Evolutionary conservation across 2,329 filamentous ascomycete genomes (phyloP).

Genomic region (Zasmidium cellare): DNA sequence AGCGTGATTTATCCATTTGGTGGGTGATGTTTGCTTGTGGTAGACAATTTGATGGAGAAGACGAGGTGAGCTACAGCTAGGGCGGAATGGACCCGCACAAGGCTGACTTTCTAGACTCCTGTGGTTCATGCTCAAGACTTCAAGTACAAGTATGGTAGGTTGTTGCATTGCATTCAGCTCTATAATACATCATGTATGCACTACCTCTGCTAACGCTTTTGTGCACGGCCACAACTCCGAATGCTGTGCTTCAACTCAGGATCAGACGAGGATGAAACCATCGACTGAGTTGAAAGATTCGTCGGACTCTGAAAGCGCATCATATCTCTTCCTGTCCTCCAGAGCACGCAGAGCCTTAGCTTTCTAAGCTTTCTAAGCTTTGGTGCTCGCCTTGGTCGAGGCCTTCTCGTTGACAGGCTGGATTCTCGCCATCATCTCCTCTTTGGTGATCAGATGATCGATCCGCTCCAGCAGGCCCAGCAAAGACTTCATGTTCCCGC

Average conservation of each 20-base stretch:
- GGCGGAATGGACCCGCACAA: not conserved
- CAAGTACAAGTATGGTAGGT: not conserved
- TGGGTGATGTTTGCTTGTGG: not conserved
- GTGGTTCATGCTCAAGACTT: no score
- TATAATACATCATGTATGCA: not conserved
- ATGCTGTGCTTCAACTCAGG: no score
- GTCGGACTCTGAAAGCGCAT: not conserved
- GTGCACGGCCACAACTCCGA: no score
- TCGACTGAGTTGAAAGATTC: no score
- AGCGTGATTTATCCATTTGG: constrained; percentile 22
- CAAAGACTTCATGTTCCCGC: constrained; percentile 93
- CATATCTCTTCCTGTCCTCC: not conserved
- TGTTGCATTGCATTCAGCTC: not conserved
- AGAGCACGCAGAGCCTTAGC: no score
- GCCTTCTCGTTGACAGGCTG: constrained; percentile 60
- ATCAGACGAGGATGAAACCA: no score
- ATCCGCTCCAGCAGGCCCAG: constrained; percentile 84
- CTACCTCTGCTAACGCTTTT: not conserved
- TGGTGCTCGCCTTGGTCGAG: constrained; percentile 28
- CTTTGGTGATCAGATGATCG: constrained; percentile 97
- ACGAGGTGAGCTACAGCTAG: not conserved
- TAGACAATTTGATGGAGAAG: not conserved
- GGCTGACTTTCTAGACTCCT: no score
- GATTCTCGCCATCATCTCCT: constrained; percentile 99
- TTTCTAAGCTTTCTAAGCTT: constrained; percentile 11